Percentiles rank a stretch among this genome's conserved stretches.
Evolutionary conservation across 129 eudicot genomes (phyloP).

Genomic region (Centaurea solstitialis): DNA sequence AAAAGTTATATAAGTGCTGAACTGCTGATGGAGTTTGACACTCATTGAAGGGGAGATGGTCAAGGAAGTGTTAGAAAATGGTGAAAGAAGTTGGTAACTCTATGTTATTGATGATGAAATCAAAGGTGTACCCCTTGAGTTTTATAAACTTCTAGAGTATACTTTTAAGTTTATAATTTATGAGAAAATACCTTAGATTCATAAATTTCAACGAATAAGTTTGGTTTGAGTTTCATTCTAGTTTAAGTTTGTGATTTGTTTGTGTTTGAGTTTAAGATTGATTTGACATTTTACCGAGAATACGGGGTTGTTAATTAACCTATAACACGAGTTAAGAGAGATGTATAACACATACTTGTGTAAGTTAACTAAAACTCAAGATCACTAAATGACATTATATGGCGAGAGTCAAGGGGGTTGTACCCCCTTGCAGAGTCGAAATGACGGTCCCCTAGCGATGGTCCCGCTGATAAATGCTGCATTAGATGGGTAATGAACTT

Average conservation of each 20-base stretch:
- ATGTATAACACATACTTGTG: not conserved
- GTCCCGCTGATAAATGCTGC: not conserved
- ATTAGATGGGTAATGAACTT: no score
- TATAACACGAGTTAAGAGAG: not conserved
- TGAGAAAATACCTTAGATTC: not conserved
- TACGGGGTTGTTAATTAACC: not conserved
- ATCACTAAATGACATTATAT: not conserved
- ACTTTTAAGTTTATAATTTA: not conserved
- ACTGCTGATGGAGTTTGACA: not conserved
- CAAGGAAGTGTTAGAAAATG: no score
- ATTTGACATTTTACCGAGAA: not conserved
- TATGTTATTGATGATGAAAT: not conserved
- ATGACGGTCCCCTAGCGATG: not conserved
- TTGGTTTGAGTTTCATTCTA: not conserved
- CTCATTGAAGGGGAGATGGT: not conserved
- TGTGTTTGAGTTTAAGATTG: not conserved
- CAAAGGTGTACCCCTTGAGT: no score
- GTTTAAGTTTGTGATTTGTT: not conserved
- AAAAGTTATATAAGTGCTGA: not conserved
- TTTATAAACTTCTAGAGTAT: not conserved
- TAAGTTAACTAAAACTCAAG: not conserved
- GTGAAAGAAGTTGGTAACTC: not conserved
- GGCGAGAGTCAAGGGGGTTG: not conserved
- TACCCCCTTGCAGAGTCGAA: not conserved
- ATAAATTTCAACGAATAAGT: not conserved